These are phyloP conservation scores for Diaporthe vexans DNA, from an alignment of 2,329 filamentous ascomycete species.

Conservation along the genomic window DNA sequence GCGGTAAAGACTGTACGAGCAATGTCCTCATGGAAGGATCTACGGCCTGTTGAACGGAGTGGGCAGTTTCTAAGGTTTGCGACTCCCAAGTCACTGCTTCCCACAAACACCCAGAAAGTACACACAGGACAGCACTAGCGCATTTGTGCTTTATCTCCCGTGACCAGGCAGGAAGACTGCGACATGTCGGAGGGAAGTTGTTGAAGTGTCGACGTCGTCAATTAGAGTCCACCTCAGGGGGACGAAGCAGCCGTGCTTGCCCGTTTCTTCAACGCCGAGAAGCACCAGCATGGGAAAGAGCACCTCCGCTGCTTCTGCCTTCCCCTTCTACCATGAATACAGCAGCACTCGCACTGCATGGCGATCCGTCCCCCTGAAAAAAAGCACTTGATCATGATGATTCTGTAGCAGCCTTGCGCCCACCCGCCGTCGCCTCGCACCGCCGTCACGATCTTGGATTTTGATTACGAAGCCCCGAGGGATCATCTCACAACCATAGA, in stretches of 20 bases:
- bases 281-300: background rate
- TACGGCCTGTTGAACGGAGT: background rate
- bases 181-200: background rate
- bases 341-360: background rate
- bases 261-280: background rate
- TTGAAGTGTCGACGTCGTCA: background rate
- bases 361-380: background rate
- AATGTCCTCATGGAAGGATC: background rate
- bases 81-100: background rate
- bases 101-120: background rate
- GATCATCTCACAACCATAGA: constrained; percentile 23
- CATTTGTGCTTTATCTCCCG: background rate
- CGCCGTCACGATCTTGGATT: constrained; percentile 33
- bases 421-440: background rate
- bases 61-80: background rate
- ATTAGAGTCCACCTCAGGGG: background rate
- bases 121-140: background rate
- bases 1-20: background rate
- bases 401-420: background rate
- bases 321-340: background rate
- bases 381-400: constrained; percentile 25
- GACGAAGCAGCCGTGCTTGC: background rate
- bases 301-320: background rate
- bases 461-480: constrained; percentile 36
- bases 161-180: no score